Evolutionary conservation across 2,329 filamentous ascomycete genomes (phyloP), one percentile per base, ranked within the genome.

Genomic region (Thermothelomyces thermophilus): DNA sequence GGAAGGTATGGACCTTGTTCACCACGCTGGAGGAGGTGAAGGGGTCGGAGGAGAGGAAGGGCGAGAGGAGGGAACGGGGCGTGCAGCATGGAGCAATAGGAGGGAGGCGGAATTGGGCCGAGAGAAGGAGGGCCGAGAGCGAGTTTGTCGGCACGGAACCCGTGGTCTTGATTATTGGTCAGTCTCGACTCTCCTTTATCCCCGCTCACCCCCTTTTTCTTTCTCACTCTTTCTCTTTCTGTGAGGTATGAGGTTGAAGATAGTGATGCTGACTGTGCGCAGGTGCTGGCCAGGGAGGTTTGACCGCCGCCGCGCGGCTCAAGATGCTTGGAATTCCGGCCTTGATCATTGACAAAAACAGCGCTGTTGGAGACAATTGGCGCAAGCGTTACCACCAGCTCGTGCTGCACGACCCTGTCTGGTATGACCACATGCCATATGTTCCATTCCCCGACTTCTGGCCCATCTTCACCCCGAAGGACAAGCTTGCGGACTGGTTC

Each of bases 381-480:
- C 70, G 78, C 31, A 72, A 71, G 17, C 68, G 80, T 17, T 83
- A 83, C 55, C 73, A 70, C 50, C 70, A 73, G 43, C 70, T 75
- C 5, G 70, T 84, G 0, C 73, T 83, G 0, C 82, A 86, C 59
- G 82, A 84, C 56, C 80, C 82, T 0, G 75, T 84, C 14, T 81
- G 73, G 69, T 74, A 70, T 53, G 73, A 76, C 42, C 73, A 78
- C 59, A 66, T 83, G 64, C 78, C 82, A 0, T 86, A 83, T 60
- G 59, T 85, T 3, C 68, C 70, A 0, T 85, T 84, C 56, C 82
- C 82, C 0, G 62, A 73, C 0, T 73, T 70, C 53, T 85, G 81
- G 80, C 82, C 82, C 0, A 64, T 83, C 16, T 86, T 83, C 64
- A 84, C 81, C 0, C 82, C 82, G 4, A 84, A 84, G 56, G 80